Evolutionary conservation across 2,329 filamentous ascomycete species (phyloP).

Genomic region (Claviceps lovelessii): DNA sequence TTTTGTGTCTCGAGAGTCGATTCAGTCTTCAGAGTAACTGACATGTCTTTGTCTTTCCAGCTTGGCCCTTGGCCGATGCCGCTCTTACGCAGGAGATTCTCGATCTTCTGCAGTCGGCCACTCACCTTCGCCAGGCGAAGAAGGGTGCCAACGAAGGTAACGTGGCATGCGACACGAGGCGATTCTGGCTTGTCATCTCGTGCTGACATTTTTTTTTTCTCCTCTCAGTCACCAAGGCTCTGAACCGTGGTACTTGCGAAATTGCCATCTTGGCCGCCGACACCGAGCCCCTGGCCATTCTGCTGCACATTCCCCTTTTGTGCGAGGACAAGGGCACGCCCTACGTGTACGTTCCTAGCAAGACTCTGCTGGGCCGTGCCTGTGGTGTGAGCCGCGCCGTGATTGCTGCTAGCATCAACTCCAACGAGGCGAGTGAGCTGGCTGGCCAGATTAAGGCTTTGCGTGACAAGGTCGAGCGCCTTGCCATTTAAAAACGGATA

Average conservation of each 20-base stretch:
- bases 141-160: slow-evolving; percentile 71
- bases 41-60: slow-evolving; percentile 18
- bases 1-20: not conserved
- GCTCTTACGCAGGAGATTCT: slow-evolving; percentile 69
- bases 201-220: slow-evolving; percentile 2
- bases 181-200: not conserved
- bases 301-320: slow-evolving; percentile 78
- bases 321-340: slow-evolving; percentile 61
- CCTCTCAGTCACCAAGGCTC: slow-evolving; percentile 53
- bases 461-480: slow-evolving; percentile 89
- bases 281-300: slow-evolving; percentile 72
- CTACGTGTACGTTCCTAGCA: slow-evolving; percentile 58
- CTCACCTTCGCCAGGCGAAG: slow-evolving; percentile 57
- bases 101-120: slow-evolving; percentile 63
- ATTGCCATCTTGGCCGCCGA: slow-evolving; percentile 82
- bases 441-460: slow-evolving; percentile 74
- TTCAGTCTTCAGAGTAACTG: not conserved
- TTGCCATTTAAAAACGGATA: slow-evolving; percentile 59
- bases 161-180: slow-evolving; percentile 2
- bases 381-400: slow-evolving; percentile 81
- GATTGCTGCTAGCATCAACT: slow-evolving; percentile 78
- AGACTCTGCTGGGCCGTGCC: slow-evolving; percentile 76
- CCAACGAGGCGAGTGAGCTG: slow-evolving; percentile 80
- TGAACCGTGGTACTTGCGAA: slow-evolving; percentile 84
- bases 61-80: slow-evolving; percentile 60